These are phyloP conservation scores for Elsinoe australis DNA, from an alignment of 2,329 filamentous ascomycete species.

Conservation along the genomic window DNA sequence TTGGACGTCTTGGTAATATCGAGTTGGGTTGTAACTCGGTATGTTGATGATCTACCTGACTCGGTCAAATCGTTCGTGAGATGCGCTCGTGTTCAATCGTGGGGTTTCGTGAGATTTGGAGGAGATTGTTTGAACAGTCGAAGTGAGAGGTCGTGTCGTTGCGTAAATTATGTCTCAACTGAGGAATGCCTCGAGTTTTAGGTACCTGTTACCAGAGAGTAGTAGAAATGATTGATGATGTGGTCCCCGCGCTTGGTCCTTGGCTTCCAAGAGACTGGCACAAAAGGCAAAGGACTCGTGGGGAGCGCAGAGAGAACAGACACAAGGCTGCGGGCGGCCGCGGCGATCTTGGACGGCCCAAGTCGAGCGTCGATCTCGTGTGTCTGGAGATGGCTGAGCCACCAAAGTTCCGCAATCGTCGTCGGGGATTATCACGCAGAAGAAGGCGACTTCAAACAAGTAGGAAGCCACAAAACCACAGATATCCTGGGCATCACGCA, in stretches of 20 bases:
- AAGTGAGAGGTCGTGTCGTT: too few species aligned
- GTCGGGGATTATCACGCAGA: not conserved
- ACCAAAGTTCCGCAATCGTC: constrained; percentile 1
- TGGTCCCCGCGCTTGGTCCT: constrained; percentile 11
- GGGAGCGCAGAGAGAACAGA: constrained; percentile 2
- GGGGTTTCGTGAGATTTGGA: too few species aligned
- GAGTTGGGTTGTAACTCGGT: too few species aligned
- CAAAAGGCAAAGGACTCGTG: not conserved
- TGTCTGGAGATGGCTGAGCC: constrained; percentile 8
- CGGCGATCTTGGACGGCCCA: constrained; percentile 11
- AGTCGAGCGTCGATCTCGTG: constrained; percentile 9
- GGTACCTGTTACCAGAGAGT: constrained; percentile 1
- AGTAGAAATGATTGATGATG: constrained; percentile 3
- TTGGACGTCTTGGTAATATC: too few species aligned
- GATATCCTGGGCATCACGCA: not conserved
- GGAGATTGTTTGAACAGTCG: too few species aligned
- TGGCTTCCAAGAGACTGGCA: constrained; percentile 1
- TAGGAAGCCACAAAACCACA: constrained; percentile 9
- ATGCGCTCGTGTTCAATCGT: too few species aligned
- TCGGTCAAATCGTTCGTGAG: too few species aligned
- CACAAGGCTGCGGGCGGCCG: constrained; percentile 2
- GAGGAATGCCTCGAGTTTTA: constrained; percentile 7
- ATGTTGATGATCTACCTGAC: too few species aligned
- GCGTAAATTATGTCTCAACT: not conserved
- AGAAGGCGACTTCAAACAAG: not conserved